Evolutionary conservation across 495 filamentous ascomycete species (phyloP), one percentile per base, ranked within the genome.

Genomic region (Podospora sp.): DNA sequence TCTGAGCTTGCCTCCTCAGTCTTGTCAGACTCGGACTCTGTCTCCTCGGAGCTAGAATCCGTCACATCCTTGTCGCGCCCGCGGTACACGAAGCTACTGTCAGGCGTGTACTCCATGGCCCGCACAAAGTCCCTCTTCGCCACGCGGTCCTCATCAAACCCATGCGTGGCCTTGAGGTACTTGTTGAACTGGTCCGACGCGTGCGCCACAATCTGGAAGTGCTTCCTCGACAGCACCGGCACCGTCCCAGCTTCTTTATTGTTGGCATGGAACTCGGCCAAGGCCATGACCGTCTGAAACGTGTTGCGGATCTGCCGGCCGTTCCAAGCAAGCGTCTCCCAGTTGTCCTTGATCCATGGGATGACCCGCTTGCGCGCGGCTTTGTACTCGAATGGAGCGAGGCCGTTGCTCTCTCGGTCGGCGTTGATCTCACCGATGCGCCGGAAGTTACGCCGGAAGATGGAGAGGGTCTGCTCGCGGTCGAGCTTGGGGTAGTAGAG

Each of bases 221-320:
- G 66, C 16, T 26, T 59, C 33, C 68, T 58, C 12, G 56, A 68
- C 9, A 75, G 29, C 1, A 63, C 51, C 16, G 69, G 56, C 1
- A n/a, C 20, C 40, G 68, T 36, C 58, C 20, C 40, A 27, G 50
- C 55, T 11, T 36, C 56, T 26, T 69, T 36, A 3, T 33, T 20
- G 75, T 52, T 62, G 22, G 70, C 63, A 14, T 70, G 56, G 20
- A 71, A 75, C 52, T 77, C 77, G 6, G 80, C 78, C 1, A 82
- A 74, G 0, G 79, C 77, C 12, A 78, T 27, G 18, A 78, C 82
- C 0, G 73, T 83, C 61, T 81, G 76, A 62, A 79, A 81, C 0
- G 79, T 77, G 61, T 84, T 84, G 12, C 76, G 71, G 40, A 83
- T 83, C 68, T 84, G 79, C 2, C 81, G 72, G 1, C 82, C 82